Evolutionary conservation across 2,329 filamentous ascomycete genomes (phyloP), one percentile per base, ranked within the genome.

Genomic region (Hypomyces rosellus): DNA sequence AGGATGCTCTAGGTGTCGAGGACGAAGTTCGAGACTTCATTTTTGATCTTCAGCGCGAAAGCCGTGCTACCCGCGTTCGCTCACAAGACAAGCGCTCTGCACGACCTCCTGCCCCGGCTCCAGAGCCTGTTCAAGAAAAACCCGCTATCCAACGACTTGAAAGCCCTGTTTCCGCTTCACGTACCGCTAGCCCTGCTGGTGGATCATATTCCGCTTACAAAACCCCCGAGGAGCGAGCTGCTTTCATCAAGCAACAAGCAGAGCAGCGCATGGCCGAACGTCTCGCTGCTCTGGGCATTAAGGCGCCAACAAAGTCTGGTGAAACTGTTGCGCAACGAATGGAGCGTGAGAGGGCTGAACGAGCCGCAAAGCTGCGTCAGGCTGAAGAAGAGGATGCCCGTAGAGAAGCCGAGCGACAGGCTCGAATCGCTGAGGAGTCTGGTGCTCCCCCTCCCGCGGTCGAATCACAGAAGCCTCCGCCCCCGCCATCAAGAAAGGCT

Each of bases 11-110:
- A 36, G 93, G 93, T 25, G 93, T 99, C 25, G 93, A 99, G 65
- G 92, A 99, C 62, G 90, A 96, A 62, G 87, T 97, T 54, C 89
- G 90, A 62, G 93, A 99, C 63, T 97, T 99, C 68, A 99, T 99
- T 65, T 97, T 93, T 65, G 93, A 97, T 59, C 74, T 99, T 48
- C 91, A 96, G 66, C 84, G 92, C 54, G 88, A 85, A 55, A 95
- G 89, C 66, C 83, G 90, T 57, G 78, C 89, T 56, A 77, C 88
- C 48, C 84, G 85, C 52, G 71, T 95, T 51, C 76, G 80, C 52
- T 71, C 74, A 45, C 82, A 79, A 64, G 84, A 83, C 54, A 77
- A 71, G 50, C 74, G 74, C 22, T 67, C 71, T 16, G 67, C 74
- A 5, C 74, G 73, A 33, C 64, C 70, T 43, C 51, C 65, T 45